Evolutionary conservation across 2,329 filamentous ascomycete species (phyloP), one percentile per base, ranked within the genome.

Genomic region (Neoscytalidium dimidiatum): DNA sequence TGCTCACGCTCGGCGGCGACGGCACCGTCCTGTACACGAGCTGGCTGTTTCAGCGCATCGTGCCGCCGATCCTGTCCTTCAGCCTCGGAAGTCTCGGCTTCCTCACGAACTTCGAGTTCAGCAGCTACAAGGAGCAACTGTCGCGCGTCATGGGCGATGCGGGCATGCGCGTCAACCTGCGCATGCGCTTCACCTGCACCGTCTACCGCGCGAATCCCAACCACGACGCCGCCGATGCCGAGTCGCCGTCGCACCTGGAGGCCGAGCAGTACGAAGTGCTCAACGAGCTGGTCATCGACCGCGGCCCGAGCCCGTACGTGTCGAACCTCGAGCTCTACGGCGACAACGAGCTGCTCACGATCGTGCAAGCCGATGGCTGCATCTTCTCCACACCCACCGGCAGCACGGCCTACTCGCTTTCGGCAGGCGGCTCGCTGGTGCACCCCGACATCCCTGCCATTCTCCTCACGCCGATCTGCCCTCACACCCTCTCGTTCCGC

Each of bases 111-210:
- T 96, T 95, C 73, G 88, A 94, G 74, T 99, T 95, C 74, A 88
- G 92, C 67, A 86, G 90, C 71, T 97, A 97, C 83, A 93, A 92
- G 78, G 84, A 91, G 66, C 92, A 96, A 73, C 85, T 99, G 35
- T 90, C 92, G 78, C 89, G 88, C 62, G 87, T 98, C 70, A 96
- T 99, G 93, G 93, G 93, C 67, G 92, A 96, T 65, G 88, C 91
- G 1, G 95, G 95, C 64, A 98, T 99, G 94, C 90, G 94, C 62
- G 94, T 98, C 67, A 98, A 97, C 74, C 84, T 99, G 70, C 92
- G 95, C 70, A 99, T 99, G 95, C 91, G 95, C 67, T 99, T 99
- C 78, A 99, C 95, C 17, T 98, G 94, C 81, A 98, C 95, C 0
- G 94, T 99, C 8, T 97, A 94, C 81, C 90, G 94, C 49, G 85